These are phyloP conservation scores for Phytophthora sojae DNA, from an alignment of 352 stramenopile species.

Conservation along the genomic window DNA sequence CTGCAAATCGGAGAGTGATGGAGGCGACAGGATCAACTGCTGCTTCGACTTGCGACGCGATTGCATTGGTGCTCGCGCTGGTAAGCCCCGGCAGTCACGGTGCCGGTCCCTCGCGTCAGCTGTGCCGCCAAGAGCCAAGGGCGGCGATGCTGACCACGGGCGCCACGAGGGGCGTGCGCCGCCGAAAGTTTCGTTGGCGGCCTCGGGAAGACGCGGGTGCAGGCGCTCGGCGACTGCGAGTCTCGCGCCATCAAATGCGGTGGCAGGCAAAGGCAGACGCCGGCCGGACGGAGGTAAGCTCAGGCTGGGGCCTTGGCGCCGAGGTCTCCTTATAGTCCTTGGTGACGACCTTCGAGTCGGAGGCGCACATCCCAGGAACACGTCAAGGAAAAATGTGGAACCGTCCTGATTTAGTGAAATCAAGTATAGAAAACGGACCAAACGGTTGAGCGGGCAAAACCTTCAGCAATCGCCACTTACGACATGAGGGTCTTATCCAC, in stretches of 20 bases:
- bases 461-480: too few species aligned
- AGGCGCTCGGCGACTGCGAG: too few species aligned
- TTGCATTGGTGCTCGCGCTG: slow-evolving; percentile 1
- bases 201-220: slow-evolving; percentile 19
- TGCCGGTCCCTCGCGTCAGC: slow-evolving; percentile 8
- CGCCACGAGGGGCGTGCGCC: background rate
- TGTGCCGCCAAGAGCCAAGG: background rate
- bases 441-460: background rate
- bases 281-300: background rate
- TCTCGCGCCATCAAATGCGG: slow-evolving; percentile 5
- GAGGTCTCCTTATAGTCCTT: background rate
- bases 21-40: slow-evolving; percentile 10
- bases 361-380: background rate
- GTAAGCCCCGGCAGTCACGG: slow-evolving; percentile 10
- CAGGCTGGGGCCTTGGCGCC: background rate
- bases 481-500: too few species aligned
- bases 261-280: background rate
- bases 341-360: background rate
- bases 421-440: slow-evolving; percentile 15
- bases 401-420: background rate
- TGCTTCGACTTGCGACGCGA: slow-evolving; percentile 4
- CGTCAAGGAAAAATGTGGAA: slow-evolving; percentile 12
- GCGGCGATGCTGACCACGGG: too few species aligned
- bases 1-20: slow-evolving; percentile 23
- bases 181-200: slow-evolving; percentile 10